Base-by-base conservation (phyloP, 495 filamentous ascomycete genomes). In the Terfezia claveryi region DNA sequence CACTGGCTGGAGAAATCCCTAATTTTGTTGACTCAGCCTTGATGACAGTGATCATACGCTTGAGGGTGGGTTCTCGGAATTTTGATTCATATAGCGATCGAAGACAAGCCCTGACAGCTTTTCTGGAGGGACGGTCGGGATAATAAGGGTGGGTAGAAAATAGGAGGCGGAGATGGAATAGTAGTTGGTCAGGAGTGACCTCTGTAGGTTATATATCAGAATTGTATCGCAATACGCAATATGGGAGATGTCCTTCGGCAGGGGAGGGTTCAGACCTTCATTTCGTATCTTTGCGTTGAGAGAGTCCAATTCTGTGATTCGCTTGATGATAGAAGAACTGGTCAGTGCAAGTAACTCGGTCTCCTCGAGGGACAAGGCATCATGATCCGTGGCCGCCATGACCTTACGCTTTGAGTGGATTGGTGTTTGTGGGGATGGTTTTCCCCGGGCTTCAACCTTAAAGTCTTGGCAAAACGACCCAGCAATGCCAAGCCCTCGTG, bases 141-240 rank as follows among this genome's bases (percentile, higher is more conserved):
- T 95, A 98, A 65, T 83, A 80, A 54, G 85, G 76, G 66, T 93
- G 86, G 38, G 86, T 94, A 63, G 77, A 74, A 69, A 94, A 84
- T 38, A 98, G 73, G 23, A 87, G 68, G 11, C 74, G 74, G 59
- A 94, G 71, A 52, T 88, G 57, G 54, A 59, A 55, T 14, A 54
- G 55, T 23, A 65, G 53, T 44, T 61, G 59, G 38, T 59, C 63
- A 16, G 17, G 10, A 17, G 62, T 58, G 23, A 65, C 53, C 49
- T 62, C 63, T 65, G 41, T 52, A 17, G 12, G 27, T 32, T 32
- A 32, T 32, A 32, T 32, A 5, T 32, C 7, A 32, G 27, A 32
- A 32, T 32, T 32, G 27, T 32, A 7, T 7, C 7, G 27, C 7
- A 32, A 32, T 32, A 32, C 7, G 27, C 20, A 20, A 20, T 20